Base-by-base conservation (phyloP, 257 asterid genomes). In the Przewalskia tangutica region DNA sequence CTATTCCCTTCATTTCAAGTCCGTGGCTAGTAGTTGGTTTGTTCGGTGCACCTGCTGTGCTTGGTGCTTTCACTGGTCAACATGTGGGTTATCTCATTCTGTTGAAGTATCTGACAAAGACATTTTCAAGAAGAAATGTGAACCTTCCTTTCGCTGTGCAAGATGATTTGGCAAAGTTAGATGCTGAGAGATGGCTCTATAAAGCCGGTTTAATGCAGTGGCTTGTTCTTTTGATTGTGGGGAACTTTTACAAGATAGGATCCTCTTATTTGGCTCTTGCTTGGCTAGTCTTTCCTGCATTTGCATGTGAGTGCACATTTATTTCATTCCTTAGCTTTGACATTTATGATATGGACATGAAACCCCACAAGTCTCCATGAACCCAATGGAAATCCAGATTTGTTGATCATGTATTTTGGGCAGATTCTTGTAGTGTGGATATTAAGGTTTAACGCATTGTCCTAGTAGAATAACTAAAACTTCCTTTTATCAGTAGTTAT, bases 171-270 rank as follows among this genome's bases (percentile, higher is more conserved):
- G 97, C 97, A 68, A 90, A 91, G 88, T 90, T 96, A 85, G 98
- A 94, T 83, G 93, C 99, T 4, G 99, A 96, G 90, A 91, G 99
- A 89, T 94, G 99, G 99, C 84, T 96, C 60, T 94, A 54, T 85
- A 96, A 96, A 89, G 89, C 93, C 34, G 99, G 99, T 84, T 81
- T 90, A 55, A 67, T 92, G 79, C 99, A 96, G 82, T 96, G 98
- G 98, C 89, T 95, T 83, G 65, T 91, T 63, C 89, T 95, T 56
- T 83, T 95, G 85, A 84, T 84, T 40, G 88, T 88, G 46, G 99
- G 99, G 65, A 89, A 87, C 85, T 92, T 89, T 84, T 93, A 85
- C 87, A 88, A 83, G 90, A 84, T 94, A 46, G 97, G 98, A 70
- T 85, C 95, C 81, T 83, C 97, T 42, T 95, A 94, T 88, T 58